phyloP scores from a whole-genome alignment of 129 eudicot species.

The Arctium minus region DNA sequence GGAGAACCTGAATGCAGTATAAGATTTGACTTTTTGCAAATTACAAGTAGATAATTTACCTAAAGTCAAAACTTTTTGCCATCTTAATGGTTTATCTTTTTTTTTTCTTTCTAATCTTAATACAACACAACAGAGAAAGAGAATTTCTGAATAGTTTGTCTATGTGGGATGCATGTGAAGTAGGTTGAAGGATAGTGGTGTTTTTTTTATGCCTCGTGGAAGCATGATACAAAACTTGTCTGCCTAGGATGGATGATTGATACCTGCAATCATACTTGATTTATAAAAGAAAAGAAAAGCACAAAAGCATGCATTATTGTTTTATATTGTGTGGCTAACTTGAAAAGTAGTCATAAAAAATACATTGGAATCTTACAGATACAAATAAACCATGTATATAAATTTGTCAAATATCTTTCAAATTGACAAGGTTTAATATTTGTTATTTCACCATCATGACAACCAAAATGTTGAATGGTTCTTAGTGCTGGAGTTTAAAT shows the following conservation, averaged over 20 bases:
- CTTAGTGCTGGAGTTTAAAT: not conserved
- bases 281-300: not conserved
- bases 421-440: not conserved
- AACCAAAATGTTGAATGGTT: not conserved
- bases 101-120: not conserved
- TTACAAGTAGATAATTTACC: slow-evolving; percentile 2
- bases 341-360: not conserved
- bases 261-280: not conserved
- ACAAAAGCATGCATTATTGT: not conserved
- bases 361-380: not conserved
- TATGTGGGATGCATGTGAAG: not conserved
- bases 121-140: not conserved
- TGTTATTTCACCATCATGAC: not conserved
- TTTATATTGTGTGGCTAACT: not conserved
- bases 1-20: slow-evolving; percentile 19
- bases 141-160: not conserved
- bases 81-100: not conserved
- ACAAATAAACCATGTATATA: not conserved
- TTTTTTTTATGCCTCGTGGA: not conserved
- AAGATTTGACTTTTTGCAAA: slow-evolving; percentile 12
- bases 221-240: not conserved
- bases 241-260: not conserved
- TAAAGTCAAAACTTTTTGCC: not conserved
- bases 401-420: not conserved
- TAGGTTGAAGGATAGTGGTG: not conserved